Evolutionary conservation across 768 basidiomycete genomes (phyloP), one percentile per base, ranked within the genome.

Genomic region (Russula griseocarnosa): DNA sequence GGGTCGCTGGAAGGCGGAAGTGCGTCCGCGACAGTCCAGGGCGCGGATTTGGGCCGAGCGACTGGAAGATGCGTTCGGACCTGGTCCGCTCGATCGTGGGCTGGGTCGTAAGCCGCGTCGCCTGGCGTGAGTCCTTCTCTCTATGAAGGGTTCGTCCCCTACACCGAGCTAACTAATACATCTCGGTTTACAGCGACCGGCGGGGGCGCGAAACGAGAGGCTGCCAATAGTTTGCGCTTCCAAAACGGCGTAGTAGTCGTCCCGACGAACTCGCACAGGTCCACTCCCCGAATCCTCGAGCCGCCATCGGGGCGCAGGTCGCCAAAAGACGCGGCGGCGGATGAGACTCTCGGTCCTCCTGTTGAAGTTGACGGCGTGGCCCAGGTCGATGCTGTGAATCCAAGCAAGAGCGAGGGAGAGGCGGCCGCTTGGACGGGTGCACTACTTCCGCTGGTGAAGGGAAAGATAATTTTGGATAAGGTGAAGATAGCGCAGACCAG

Each of bases 31-130:
- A 11, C 54, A 55, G 26, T 50, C 63, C 8, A 50, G 58, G 24
- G 58, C 28, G 34, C 47, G 53, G 26, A 53, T 65, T 34, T 67
- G 66, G 66, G 50, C 58, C 7, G 62, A 65, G 34, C 47, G 58
- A 32, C 66, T 67, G 26, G 64, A 67, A 46, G 56, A 56, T 30
- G 52, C 60, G 40, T 67, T 61, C 46, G 66, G 66, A 14, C 63
- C 66, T 14, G 66, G 66, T 22, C 59, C 55, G 13, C 58, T 67
- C 28, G 36, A 53, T 3, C 66, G 66, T 34, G 66, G 66, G n/a
- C 10, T 55, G 28, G 59, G 63, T n/a, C 62, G 61, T 26, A 66
- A 66, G n/a, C 66, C 66, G 28, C 59, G 59, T 47, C 59, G 60
- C 13, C 24, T 61, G 20, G 54, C 63, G 63, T 65, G 47, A 60